Evolutionary conservation across 306 rosid species (phyloP).

Genomic region (Cucumis cinereus): DNA sequence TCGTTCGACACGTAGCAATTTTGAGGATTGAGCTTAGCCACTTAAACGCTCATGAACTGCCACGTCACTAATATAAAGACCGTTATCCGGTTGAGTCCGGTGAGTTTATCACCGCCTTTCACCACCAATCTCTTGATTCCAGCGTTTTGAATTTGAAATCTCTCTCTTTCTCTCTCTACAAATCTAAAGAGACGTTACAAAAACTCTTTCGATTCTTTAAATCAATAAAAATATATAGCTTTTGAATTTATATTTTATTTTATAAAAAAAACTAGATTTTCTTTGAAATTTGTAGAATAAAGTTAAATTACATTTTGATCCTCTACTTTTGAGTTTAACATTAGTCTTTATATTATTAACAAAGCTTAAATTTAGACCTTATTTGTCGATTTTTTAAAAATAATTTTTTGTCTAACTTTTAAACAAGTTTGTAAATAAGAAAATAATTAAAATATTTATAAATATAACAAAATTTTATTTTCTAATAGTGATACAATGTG

Average conservation of each 20-base stretch:
- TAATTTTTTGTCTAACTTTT: no score
- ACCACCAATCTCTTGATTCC: neutral
- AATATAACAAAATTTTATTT: no score
- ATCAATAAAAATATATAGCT: neutral
- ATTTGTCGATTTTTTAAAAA: no score
- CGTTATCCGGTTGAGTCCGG: neutral
- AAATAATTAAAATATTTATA: no score
- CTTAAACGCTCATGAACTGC: neutral
- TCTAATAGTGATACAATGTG: no score
- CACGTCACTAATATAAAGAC: neutral
- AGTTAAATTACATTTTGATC: no score
- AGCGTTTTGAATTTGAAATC: constrained; percentile 66
- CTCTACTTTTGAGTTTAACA: no score
- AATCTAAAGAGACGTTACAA: constrained; percentile 61
- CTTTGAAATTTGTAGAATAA: neutral
- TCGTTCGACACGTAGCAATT: neutral
- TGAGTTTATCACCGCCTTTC: neutral
- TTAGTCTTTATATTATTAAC: no score
- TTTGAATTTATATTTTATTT: neutral
- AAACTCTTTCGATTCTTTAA: constrained; percentile 16
- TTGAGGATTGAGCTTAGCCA: neutral
- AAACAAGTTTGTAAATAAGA: no score
- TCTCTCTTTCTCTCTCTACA: constrained; percentile 23
- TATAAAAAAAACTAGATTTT: neutral
- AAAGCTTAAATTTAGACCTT: no score